Percentiles rank a stretch among this genome's conserved stretches.
Evolutionary conservation across 2,329 filamentous ascomycete genomes (phyloP).

Genomic region (Claviceps paspali): DNA sequence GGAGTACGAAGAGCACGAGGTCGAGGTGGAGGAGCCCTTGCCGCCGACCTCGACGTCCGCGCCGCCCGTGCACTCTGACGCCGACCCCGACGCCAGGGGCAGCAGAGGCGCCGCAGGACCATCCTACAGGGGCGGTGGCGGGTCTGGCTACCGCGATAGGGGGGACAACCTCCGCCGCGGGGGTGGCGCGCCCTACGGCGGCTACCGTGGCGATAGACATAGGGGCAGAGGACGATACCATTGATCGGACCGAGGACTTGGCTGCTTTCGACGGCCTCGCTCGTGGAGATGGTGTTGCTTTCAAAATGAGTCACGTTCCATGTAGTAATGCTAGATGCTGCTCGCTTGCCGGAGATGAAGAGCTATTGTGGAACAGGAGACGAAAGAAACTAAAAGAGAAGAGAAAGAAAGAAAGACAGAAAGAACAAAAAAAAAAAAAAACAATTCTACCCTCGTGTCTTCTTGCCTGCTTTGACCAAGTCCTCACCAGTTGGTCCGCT

Average conservation of each 20-base stretch:
- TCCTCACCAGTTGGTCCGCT: constrained; percentile 23
- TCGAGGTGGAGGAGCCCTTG: constrained; percentile 57
- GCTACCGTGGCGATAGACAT: constrained; percentile 20
- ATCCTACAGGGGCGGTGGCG: too few relatives aligned
- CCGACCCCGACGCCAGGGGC: too few relatives aligned
- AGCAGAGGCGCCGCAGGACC: too few relatives aligned
- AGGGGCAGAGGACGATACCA: constrained; percentile 19
- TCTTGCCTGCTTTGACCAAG: constrained; percentile 9
- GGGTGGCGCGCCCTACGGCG: constrained; percentile 19
- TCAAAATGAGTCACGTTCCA: too few relatives aligned
- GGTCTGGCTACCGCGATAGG: constrained; percentile 17
- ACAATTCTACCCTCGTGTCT: not conserved
- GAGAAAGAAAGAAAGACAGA: not conserved
- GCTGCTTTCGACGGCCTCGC: too few relatives aligned
- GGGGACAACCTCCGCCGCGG: constrained; percentile 13
- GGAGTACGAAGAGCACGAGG: constrained; percentile 61
- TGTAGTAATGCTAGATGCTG: not conserved
- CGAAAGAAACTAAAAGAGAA: too few relatives aligned
- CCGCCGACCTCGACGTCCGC: too few relatives aligned
- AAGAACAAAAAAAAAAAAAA: not conserved
- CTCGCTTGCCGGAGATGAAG: too few relatives aligned
- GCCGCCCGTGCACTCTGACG: too few relatives aligned
- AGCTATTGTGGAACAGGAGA: too few relatives aligned
- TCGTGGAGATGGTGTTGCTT: too few relatives aligned
- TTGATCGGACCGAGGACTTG: too few relatives aligned